phyloP scores from a whole-genome alignment of 1,139 yeast species.

The Spencermartinsiella ligniputridi region DNA sequence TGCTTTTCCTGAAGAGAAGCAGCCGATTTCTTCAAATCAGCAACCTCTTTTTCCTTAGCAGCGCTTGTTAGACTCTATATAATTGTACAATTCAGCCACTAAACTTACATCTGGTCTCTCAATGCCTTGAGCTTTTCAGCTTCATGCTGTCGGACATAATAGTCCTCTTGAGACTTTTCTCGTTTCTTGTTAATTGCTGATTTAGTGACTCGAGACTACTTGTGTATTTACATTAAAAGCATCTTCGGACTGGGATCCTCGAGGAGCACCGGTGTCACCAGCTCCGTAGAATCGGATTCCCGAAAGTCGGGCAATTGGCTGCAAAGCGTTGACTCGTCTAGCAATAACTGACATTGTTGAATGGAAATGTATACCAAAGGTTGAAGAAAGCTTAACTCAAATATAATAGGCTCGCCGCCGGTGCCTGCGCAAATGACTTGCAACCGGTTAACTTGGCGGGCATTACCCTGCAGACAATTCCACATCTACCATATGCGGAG shows the following conservation, averaged over 20 bases:
- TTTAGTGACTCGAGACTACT: neutral
- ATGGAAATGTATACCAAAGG: too few relatives aligned
- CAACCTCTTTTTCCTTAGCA: slow-evolving; percentile 3
- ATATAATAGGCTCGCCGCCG: neutral
- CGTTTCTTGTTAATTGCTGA: slow-evolving; percentile 43
- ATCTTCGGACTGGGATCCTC: slow-evolving; percentile 45
- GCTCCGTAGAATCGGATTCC: slow-evolving; percentile 46
- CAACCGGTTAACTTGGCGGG: too few relatives aligned
- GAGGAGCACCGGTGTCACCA: slow-evolving; percentile 53
- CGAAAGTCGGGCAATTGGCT: slow-evolving; percentile 1
- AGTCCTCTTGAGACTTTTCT: slow-evolving; percentile 68
- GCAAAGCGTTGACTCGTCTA: neutral
- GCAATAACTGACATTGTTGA: neutral
- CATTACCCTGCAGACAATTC: too few relatives aligned
- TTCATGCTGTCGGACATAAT: slow-evolving; percentile 57
- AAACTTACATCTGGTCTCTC: slow-evolving; percentile 30
- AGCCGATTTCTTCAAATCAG: slow-evolving; percentile 4
- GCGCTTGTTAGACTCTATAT: slow-evolving; percentile 5
- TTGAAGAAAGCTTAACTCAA: neutral
- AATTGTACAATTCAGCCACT: neutral
- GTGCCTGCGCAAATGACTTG: too few relatives aligned
- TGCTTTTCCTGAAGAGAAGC: slow-evolving; percentile 8
- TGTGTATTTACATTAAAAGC: slow-evolving; percentile 43
- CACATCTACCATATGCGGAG: too few relatives aligned
- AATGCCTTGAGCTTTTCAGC: slow-evolving; percentile 55